phyloP scores from a whole-genome alignment of 306 rosid species.

The Gillenia trifoliata region DNA sequence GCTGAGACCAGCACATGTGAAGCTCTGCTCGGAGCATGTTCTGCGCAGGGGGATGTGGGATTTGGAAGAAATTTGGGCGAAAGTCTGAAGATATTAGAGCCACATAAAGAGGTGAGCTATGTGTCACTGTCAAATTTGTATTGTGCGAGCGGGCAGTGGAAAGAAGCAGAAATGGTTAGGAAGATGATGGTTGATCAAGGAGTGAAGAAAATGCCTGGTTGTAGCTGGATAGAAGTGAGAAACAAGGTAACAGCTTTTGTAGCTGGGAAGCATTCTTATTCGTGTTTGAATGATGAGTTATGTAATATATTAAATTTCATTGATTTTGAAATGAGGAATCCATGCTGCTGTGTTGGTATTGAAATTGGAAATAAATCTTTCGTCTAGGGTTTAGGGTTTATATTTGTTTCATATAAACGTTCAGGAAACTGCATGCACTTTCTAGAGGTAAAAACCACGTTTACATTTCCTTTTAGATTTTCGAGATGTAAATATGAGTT shows the following conservation, averaged over 20 bases:
- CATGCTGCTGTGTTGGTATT: constrained; percentile 26
- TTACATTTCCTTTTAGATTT: too few species aligned
- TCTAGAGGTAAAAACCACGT: too few species aligned
- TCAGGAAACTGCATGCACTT: too few species aligned
- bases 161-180: constrained; percentile 70
- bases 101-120: constrained; percentile 57
- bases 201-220: constrained; percentile 75
- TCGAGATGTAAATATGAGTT: not conserved
- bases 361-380: constrained; percentile 31
- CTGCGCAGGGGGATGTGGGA: constrained; percentile 39
- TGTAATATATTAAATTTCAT: constrained; percentile 33
- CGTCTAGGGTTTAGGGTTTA: too few species aligned
- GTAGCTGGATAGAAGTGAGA: constrained; percentile 82
- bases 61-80: constrained; percentile 45
- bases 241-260: constrained; percentile 56
- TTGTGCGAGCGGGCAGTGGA: constrained; percentile 65
- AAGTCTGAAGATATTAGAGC: constrained; percentile 41
- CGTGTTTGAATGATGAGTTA: constrained; percentile 31
- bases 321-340: constrained; percentile 60
- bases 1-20: constrained; percentile 33
- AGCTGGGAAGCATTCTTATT: constrained; percentile 56
- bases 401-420: too few species aligned
- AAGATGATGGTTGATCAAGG: constrained; percentile 65
- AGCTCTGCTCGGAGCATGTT: constrained; percentile 68
- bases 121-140: constrained; percentile 69